Conservation (phyloP, 2,329 filamentous ascomycete genomes). For the Ophidiomyces ophidiicola region DNA sequence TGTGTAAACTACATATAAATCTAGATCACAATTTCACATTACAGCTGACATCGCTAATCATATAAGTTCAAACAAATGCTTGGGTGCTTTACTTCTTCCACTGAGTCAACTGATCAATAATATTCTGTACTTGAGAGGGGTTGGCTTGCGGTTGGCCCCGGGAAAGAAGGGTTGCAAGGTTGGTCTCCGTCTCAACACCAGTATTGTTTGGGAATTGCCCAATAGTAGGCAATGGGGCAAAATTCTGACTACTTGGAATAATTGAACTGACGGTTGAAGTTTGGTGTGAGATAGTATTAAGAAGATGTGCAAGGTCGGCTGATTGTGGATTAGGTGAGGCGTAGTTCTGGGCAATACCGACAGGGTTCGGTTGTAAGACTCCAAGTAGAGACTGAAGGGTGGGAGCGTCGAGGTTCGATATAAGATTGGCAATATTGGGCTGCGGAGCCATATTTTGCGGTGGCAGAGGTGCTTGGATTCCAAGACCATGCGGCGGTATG, state of each 20-base stretch:
- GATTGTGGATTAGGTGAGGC: constrained; percentile 8
- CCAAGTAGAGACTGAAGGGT: constrained; percentile 59
- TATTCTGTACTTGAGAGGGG: constrained; percentile 37
- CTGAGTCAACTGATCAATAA: constrained; percentile 37
- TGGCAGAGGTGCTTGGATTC: not conserved
- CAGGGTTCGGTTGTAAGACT: constrained; percentile 41
- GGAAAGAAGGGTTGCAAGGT: too few relatives aligned
- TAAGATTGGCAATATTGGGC: constrained; percentile 50
- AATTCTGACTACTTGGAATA: not conserved
- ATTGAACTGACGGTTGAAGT: too few relatives aligned
- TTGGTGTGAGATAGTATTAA: constrained; percentile 12
- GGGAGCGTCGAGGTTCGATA: constrained; percentile 55
- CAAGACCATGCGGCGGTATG: constrained; percentile 24
- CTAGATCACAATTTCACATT: too few relatives aligned
- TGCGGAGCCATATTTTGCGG: constrained; percentile 23
- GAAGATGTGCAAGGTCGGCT: constrained; percentile 20
- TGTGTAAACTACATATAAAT: too few relatives aligned
- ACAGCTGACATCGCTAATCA: too few relatives aligned
- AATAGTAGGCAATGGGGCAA: not conserved
- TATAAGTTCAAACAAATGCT: too few relatives aligned
- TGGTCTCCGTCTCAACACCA: constrained; percentile 25
- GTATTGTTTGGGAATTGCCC: constrained; percentile 17
- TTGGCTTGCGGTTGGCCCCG: constrained; percentile 17
- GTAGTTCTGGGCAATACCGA: constrained; percentile 25
- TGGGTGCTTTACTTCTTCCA: constrained; percentile 31